Conservation (phyloP, 1,284 basidiomycete species). For the Kwoniella shivajii region DNA sequence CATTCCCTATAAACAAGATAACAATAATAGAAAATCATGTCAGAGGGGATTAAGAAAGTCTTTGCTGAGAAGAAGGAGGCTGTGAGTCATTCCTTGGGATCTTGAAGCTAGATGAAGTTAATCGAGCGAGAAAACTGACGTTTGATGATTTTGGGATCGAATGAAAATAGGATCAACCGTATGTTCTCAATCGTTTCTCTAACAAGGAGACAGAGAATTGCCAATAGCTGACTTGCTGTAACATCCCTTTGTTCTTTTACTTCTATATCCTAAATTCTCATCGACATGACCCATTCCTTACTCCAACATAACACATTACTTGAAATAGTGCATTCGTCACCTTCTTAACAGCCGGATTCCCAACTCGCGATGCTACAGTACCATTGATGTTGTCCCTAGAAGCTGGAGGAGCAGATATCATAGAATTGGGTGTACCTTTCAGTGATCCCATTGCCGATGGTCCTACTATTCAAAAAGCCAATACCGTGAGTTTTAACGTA, state of each 20-base stretch:
- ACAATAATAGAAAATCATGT: slow-evolving; percentile 58
- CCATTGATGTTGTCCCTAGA: slow-evolving; percentile 88
- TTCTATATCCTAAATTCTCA: neutral
- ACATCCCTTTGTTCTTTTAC: neutral
- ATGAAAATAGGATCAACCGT: slow-evolving; percentile 22
- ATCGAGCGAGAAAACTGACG: neutral
- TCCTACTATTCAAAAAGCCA: slow-evolving; percentile 85
- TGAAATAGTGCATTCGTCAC: slow-evolving; percentile 71
- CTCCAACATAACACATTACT: neutral
- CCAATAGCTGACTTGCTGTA: neutral
- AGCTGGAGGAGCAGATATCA: slow-evolving; percentile 88
- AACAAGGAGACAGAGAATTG: no score
- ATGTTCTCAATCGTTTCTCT: no score
- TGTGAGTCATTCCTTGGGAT: slow-evolving; percentile 56
- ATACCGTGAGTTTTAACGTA: slow-evolving; percentile 65
- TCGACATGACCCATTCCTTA: neutral
- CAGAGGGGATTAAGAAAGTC: slow-evolving; percentile 69
- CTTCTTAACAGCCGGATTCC: slow-evolving; percentile 91
- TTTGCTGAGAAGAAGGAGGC: slow-evolving; percentile 71
- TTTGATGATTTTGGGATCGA: neutral
- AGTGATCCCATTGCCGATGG: slow-evolving; percentile 97
- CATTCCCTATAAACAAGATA: neutral
- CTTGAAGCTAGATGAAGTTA: neutral
- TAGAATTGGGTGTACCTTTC: slow-evolving; percentile 95
- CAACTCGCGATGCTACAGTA: slow-evolving; percentile 75